Evolutionary conservation across 179 eudicot genomes (phyloP).

Genomic region (Beta corolliflora): DNA sequence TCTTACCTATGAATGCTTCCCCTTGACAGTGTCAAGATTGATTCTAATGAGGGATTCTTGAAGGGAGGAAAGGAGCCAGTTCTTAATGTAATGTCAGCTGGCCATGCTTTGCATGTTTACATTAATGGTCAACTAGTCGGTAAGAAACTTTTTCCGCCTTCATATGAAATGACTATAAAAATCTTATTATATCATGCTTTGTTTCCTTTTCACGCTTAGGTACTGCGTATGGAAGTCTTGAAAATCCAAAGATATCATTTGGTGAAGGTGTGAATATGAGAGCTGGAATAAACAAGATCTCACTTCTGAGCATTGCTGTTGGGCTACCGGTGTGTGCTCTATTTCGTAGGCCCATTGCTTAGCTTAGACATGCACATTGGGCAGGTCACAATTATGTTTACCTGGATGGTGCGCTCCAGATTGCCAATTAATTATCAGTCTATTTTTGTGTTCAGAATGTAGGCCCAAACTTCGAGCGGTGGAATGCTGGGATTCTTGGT

Average conservation of each 20-base stretch:
- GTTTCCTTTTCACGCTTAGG: too few species aligned
- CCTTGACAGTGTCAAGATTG: constrained; percentile 62
- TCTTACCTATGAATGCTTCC: constrained; percentile 14
- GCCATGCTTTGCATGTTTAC: constrained; percentile 94
- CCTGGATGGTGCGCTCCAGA: constrained; percentile 4
- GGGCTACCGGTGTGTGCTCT: constrained; percentile 81
- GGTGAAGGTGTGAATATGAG: constrained; percentile 66
- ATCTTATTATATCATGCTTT: neutral
- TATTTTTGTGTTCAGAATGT: constrained; percentile 56
- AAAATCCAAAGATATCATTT: constrained; percentile 65
- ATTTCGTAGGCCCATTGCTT: neutral
- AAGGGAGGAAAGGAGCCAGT: constrained; percentile 66
- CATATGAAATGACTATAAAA: too few species aligned
- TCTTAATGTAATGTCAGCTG: constrained; percentile 81
- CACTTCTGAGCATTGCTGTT: constrained; percentile 85
- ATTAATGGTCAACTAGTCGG: constrained; percentile 84
- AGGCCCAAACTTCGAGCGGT: constrained; percentile 82
- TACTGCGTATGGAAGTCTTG: constrained; percentile 77
- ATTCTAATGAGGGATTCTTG: constrained; percentile 61
- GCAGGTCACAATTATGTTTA: neutral
- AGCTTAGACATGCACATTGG: neutral
- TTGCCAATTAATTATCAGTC: neutral
- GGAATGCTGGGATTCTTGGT: constrained; percentile 95
- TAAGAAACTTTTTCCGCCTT: constrained; percentile 28
- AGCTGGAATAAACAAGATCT: constrained; percentile 77